Conservation (phyloP, 2,329 filamentous ascomycete species). For the Cytospora chrysosperma region DNA sequence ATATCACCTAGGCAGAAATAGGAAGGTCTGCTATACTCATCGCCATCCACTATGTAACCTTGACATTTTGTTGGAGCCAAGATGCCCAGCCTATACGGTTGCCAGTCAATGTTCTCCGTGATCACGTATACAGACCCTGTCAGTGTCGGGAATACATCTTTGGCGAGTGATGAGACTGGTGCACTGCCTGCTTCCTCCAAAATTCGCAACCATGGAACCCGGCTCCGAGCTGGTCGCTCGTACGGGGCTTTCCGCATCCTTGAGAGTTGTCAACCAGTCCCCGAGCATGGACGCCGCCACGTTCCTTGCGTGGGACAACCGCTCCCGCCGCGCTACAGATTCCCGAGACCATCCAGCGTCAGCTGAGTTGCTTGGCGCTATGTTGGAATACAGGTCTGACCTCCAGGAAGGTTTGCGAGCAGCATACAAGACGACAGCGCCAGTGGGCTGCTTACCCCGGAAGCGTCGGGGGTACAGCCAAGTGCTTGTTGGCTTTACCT, state of each 20-base stretch:
- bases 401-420: not conserved
- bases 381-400: not conserved
- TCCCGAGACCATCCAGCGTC: not conserved
- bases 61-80: no score
- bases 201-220: constrained; percentile 30
- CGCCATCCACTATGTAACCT: no score
- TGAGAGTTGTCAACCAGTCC: constrained; percentile 36
- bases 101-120: no score
- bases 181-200: constrained; percentile 36
- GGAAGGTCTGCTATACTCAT: no score
- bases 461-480: not conserved
- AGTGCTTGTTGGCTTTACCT: not conserved
- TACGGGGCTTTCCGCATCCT: constrained; percentile 38
- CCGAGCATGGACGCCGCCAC: not conserved
- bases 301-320: not conserved
- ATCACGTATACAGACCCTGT: no score
- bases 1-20: no score
- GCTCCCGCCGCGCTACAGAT: not conserved
- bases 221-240: constrained; percentile 35
- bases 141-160: no score
- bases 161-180: constrained; percentile 35
- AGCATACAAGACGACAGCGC: not conserved
- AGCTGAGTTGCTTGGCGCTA: not conserved
- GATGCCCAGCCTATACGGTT: no score
- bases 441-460: not conserved